phyloP scores from a whole-genome alignment of 1,284 basidiomycete genomes.

The Ustilago curta region DNA sequence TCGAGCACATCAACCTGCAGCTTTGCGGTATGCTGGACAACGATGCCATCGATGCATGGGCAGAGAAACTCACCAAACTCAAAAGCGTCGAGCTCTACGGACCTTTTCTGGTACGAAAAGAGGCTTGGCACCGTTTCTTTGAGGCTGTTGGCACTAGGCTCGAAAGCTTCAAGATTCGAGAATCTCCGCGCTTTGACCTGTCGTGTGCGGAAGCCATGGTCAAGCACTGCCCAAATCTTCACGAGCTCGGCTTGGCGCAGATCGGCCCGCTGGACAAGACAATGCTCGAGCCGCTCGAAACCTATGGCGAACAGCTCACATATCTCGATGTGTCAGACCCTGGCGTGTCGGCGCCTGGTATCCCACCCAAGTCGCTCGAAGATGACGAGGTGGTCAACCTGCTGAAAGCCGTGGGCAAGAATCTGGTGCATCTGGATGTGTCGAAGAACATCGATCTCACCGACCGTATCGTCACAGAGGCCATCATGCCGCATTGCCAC shows the following conservation, averaged over 20 bases:
- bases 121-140: conserved; percentile 84
- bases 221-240: conserved; percentile 75
- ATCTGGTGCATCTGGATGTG: conserved; percentile 75
- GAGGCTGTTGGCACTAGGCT: conserved; percentile 75
- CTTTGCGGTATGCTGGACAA: conserved; percentile 88
- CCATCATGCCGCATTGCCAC: conserved; percentile 75
- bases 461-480: conserved; percentile 75
- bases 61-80: conserved; percentile 77
- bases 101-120: conserved; percentile 84
- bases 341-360: conserved; percentile 67
- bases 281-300: conserved; percentile 55
- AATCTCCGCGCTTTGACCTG: conserved; percentile 85
- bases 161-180: conserved; percentile 79
- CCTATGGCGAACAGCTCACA: conserved; percentile 72
- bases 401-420: conserved; percentile 73
- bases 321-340: conserved; percentile 77
- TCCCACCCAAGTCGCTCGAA: conserved; percentile 71
- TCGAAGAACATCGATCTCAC: conserved; percentile 76
- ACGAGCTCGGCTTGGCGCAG: conserved; percentile 81
- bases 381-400: conserved; percentile 76
- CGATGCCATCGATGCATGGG: conserved; percentile 77
- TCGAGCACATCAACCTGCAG: conserved; percentile 75
- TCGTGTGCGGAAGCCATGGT: conserved; percentile 78
- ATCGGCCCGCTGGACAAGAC: conserved; percentile 74
- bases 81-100: conserved; percentile 83